These are phyloP conservation scores for Pseudotulostoma volvatum DNA, from an alignment of 495 filamentous ascomycete genomes.

Conservation along the genomic window DNA sequence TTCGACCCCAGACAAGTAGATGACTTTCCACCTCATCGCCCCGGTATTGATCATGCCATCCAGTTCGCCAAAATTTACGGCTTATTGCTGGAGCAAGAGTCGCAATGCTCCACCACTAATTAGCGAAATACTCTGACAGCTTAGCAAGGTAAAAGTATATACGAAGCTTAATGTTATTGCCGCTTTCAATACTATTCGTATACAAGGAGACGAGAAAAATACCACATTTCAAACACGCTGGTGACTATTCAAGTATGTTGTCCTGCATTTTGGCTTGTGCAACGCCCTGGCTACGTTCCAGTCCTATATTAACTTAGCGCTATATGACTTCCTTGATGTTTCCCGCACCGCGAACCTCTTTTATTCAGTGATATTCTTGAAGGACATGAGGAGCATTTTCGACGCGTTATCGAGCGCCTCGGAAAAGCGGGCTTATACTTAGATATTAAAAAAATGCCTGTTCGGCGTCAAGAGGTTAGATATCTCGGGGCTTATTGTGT, in stretches of 20 bases:
- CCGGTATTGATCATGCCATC: neutral
- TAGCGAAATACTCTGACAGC: neutral
- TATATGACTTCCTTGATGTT: constrained; percentile 4
- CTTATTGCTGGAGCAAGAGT: neutral
- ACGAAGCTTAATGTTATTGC: neutral
- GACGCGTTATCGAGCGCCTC: constrained; percentile 7
- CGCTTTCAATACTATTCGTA: constrained; percentile 4
- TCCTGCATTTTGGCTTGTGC: neutral
- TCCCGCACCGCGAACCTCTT: constrained; percentile 17
- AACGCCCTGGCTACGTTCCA: neutral
- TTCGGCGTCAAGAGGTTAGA: constrained; percentile 9
- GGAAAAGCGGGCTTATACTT: constrained; percentile 4
- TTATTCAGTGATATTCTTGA: constrained; percentile 15
- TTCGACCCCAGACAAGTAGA: neutral
- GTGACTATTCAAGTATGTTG: constrained; percentile 9
- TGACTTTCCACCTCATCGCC: neutral
- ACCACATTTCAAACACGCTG: constrained; percentile 17
- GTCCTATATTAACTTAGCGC: neutral
- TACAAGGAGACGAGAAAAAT: constrained; percentile 14
- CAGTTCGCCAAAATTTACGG: neutral
- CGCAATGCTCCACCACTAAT: neutral
- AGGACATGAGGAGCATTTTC: constrained; percentile 10
- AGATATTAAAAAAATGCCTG: constrained; percentile 12
- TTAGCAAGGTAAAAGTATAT: neutral
- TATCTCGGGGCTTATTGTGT: constrained; percentile 14